Conservation (phyloP, 1,284 basidiomycete species). For the Boletus semigastroideus region DNA sequence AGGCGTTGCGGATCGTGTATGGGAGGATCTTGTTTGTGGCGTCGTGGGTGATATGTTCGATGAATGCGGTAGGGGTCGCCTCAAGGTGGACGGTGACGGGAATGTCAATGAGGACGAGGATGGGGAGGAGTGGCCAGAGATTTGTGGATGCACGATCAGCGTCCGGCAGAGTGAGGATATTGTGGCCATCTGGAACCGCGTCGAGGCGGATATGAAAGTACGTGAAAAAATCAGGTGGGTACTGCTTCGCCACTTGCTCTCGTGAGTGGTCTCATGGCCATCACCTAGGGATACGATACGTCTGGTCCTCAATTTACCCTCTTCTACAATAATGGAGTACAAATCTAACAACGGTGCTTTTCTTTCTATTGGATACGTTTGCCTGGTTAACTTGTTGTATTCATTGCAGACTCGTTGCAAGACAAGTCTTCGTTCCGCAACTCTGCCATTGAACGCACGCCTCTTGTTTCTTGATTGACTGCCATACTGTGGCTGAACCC, state of each 20-base stretch:
- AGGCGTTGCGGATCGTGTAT: slow-evolving; percentile 76
- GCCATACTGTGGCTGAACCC: neutral
- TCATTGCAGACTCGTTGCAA: slow-evolving; percentile 69
- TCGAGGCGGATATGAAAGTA: slow-evolving; percentile 63
- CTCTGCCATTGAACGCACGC: slow-evolving; percentile 57
- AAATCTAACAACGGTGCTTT: slow-evolving; percentile 77
- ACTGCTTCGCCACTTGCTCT: neutral
- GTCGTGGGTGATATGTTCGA: slow-evolving; percentile 80
- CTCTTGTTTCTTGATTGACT: slow-evolving; percentile 30
- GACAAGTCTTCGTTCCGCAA: slow-evolving; percentile 80
- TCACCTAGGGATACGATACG: slow-evolving; percentile 63
- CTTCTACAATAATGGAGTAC: slow-evolving; percentile 77
- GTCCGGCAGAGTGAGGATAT: slow-evolving; percentile 84
- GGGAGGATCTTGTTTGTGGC: slow-evolving; percentile 80
- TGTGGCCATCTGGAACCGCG: slow-evolving; percentile 75
- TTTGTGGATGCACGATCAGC: slow-evolving; percentile 83
- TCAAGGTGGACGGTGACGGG: slow-evolving; percentile 28
- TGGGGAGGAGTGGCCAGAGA: slow-evolving; percentile 63
- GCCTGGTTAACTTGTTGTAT: neutral
- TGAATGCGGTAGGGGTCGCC: slow-evolving; percentile 44
- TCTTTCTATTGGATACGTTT: neutral
- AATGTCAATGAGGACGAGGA: slow-evolving; percentile 38
- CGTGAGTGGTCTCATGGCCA: slow-evolving; percentile 1
- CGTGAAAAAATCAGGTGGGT: slow-evolving; percentile 73
- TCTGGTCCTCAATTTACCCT: slow-evolving; percentile 64